phyloP scores from a whole-genome alignment of 495 filamentous ascomycete genomes.

The Hypoxylon crocopeplum region DNA sequence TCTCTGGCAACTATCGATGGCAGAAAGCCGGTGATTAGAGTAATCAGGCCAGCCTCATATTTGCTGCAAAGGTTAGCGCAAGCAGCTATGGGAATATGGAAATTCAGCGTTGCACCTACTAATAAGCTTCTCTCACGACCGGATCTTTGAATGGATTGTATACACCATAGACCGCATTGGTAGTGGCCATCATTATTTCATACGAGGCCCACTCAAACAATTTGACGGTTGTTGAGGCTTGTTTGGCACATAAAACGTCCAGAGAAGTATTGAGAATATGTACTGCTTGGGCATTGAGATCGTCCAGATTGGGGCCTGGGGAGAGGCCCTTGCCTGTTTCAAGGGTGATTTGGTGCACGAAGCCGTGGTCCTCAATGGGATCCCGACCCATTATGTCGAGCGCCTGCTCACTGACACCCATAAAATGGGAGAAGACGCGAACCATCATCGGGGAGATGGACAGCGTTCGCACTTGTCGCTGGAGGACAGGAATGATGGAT shows the following conservation, averaged over 20 bases:
- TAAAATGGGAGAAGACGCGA: neutral
- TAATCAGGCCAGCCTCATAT: constrained; percentile 7
- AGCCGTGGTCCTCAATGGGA: constrained; percentile 9
- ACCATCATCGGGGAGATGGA: constrained; percentile 11
- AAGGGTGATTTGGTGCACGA: neutral
- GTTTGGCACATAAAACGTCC: constrained; percentile 12
- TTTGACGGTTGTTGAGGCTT: neutral
- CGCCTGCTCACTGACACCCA: constrained; percentile 3
- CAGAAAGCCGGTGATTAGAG: neutral
- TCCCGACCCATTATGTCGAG: constrained; percentile 6
- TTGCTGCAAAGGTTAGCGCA: neutral
- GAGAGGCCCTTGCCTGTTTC: neutral
- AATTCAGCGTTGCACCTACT: constrained; percentile 12
- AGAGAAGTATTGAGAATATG: constrained; percentile 20
- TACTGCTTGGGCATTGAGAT: constrained; percentile 26
- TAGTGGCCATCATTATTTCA: constrained; percentile 9
- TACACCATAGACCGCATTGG: constrained; percentile 6
- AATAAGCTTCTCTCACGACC: neutral
- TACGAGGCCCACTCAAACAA: neutral
- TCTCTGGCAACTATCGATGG: constrained; percentile 2
- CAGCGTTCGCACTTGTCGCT: constrained; percentile 10
- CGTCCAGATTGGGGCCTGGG: constrained; percentile 29
- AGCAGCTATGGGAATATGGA: neutral
- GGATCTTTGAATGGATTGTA: constrained; percentile 17
- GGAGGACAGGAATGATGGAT: constrained; percentile 20